phyloP scores from a whole-genome alignment of 768 basidiomycete genomes.

The Melanogaster broomeanus region DNA sequence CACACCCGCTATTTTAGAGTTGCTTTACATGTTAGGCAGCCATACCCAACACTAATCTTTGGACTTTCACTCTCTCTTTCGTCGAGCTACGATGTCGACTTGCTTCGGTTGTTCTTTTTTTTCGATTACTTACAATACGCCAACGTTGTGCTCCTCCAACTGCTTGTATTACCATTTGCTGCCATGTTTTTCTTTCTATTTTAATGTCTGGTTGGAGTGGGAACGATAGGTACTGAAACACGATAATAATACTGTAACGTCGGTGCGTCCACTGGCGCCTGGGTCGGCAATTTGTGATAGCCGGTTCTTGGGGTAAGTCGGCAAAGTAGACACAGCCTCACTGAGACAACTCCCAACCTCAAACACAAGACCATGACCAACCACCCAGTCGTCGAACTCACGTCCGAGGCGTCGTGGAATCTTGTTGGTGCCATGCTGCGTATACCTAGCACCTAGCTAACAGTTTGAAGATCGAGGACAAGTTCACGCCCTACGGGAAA shows the following conservation, averaged over 20 bases:
- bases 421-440: conserved; percentile 51
- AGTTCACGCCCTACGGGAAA: conserved; percentile 89
- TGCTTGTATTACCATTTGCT: conserved; percentile 4
- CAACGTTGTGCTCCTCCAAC: conserved; percentile 8
- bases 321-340: background rate
- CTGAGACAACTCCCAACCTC: too few species aligned
- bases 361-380: conserved; percentile 45
- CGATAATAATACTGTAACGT: too few species aligned
- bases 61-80: conserved; percentile 7
- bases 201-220: background rate
- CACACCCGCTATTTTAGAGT: conserved; percentile 23
- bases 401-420: conserved; percentile 85
- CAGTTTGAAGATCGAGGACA: conserved; percentile 73
- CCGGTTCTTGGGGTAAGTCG: conserved; percentile 7
- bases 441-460: conserved; percentile 3
- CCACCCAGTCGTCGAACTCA: conserved; percentile 77
- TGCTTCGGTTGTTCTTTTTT: background rate
- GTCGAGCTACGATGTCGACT: background rate
- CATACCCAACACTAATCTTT: conserved; percentile 30
- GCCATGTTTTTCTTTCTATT: background rate
- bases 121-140: background rate
- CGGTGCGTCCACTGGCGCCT: too few species aligned
- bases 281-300: conserved; percentile 5
- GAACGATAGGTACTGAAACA: too few species aligned
- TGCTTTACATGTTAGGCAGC: too few species aligned